Percentiles rank a stretch among this genome's conserved stretches.
Conservation (phyloP, 2,329 filamentous ascomycete genomes). For the Trichoderma sp. region DNA sequence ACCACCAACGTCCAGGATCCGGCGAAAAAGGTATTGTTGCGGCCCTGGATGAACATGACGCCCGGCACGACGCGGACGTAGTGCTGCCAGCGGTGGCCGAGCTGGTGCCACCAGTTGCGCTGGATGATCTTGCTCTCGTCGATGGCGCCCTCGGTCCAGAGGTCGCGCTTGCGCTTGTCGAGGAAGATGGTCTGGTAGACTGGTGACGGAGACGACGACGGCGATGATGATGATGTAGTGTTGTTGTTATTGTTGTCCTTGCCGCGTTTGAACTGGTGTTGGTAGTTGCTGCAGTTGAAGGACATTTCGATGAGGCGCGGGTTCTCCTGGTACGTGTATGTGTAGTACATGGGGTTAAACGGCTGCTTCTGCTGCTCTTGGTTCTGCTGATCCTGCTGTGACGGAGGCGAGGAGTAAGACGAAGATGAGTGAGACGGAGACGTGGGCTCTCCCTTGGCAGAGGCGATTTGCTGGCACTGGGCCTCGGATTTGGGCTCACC, state of each 20-base stretch:
- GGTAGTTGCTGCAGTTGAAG: slow-evolving; percentile 76
- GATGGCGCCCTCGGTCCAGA: slow-evolving; percentile 64
- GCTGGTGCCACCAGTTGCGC: slow-evolving; percentile 69
- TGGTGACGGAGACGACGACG: slow-evolving; percentile 43
- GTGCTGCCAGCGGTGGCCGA: slow-evolving; percentile 66
- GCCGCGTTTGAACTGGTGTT: slow-evolving; percentile 63
- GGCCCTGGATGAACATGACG: slow-evolving; percentile 72
- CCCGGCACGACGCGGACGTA: slow-evolving; percentile 68
- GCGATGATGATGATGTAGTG: slow-evolving; percentile 30
- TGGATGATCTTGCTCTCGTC: slow-evolving; percentile 62
- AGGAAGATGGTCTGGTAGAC: slow-evolving; percentile 73
- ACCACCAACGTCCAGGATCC: slow-evolving; percentile 71
- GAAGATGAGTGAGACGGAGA: not conserved
- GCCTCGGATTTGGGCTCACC: slow-evolving; percentile 49
- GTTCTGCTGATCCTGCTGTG: slow-evolving; percentile 35
- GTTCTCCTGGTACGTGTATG: slow-evolving; percentile 60
- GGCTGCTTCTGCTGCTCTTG: slow-evolving; percentile 53
- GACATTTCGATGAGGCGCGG: slow-evolving; percentile 66
- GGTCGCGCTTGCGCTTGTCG: slow-evolving; percentile 56
- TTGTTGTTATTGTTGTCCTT: not conserved
- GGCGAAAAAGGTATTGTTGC: slow-evolving; percentile 63
- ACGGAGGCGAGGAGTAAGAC: slow-evolving; percentile 33
- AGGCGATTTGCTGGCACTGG: slow-evolving; percentile 45
- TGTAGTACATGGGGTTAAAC: slow-evolving; percentile 68
- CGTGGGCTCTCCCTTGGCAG: slow-evolving; percentile 47